Evolutionary conservation across 2,329 filamentous ascomycete species (phyloP), one percentile per base, ranked within the genome.

Genomic region (Nothomitra cinnamomea): DNA sequence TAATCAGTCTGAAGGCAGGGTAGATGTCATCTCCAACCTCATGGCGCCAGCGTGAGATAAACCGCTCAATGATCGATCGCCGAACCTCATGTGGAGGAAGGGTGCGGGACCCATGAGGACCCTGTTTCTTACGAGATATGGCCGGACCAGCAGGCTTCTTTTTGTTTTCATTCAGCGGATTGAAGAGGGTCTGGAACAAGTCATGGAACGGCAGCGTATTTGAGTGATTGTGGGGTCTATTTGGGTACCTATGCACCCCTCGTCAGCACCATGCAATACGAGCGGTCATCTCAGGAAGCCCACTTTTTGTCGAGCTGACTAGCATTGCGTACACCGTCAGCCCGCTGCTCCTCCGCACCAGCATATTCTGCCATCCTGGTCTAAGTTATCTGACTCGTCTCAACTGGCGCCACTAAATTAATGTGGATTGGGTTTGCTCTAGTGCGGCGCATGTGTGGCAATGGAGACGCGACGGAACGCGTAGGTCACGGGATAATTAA

Each of bases 11-110:
- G 66, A 98, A 77, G 1, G 87, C 90, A 0, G 92, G 92, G 63
- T 92, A 96, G 61, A 98, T 86, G 66, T 98, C 92, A 60, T 87
- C 72, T 24, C 92, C 92, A 21, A 95, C 89, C 57, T 95, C 82
- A 54, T 80, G 79, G 40, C 89, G 79, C 92, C 92, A 98, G 65
- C 80, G 77, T 13, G 78, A 76, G 60, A 98, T 87, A 70, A 95
- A 98, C 6, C 83, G 75, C 54, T 89, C 79, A 58, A 98, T 87
- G 59, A 95, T 85, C 60, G 81, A 79, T 0, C 84, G 78, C 38
- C 87, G 80, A 57, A 84, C 77, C 64, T 95, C 88, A 59, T 90
- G 80, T 0, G 87, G 82, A 2, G 80, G 82, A 7, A 79, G 70
- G 53, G 76, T 79, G 3, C 68, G 70, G 7, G 70, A 67, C 7